Conservation (phyloP, 2,329 filamentous ascomycete genomes). For the Exophiala xenobiotica region DNA sequence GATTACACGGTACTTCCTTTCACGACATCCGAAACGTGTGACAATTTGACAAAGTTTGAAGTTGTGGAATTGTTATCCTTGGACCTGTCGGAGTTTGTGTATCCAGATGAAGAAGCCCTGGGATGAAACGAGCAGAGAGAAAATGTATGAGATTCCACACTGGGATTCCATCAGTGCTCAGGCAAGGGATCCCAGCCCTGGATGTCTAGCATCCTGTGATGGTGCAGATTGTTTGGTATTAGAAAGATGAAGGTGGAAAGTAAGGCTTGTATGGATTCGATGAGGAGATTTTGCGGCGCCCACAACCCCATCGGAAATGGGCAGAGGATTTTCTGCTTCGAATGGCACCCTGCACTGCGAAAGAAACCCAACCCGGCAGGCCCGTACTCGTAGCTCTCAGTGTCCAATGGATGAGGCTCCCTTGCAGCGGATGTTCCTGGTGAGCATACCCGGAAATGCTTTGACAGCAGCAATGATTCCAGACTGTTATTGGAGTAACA, state of each 20-base stretch:
- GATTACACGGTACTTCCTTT: not conserved
- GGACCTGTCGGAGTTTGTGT: not conserved
- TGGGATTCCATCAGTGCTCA: not conserved
- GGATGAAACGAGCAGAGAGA: not conserved
- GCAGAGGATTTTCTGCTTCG: not conserved
- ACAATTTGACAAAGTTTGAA: slow-evolving; percentile 1
- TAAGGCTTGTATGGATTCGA: not conserved
- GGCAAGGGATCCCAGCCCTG: not conserved
- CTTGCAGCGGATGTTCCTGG: not conserved
- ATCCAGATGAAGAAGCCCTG: not conserved
- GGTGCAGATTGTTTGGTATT: not conserved
- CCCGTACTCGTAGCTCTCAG: not conserved
- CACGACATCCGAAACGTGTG: not conserved
- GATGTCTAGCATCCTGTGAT: not conserved
- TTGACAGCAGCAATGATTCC: not conserved
- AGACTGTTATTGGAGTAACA: not conserved
- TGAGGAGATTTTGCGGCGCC: not conserved
- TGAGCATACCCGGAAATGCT: not conserved
- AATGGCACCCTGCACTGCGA: not conserved
- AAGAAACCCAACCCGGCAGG: not conserved
- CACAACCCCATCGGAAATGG: not conserved
- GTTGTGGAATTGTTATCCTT: not conserved
- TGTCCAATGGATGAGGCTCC: not conserved
- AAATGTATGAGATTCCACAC: not conserved
- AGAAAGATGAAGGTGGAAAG: not conserved